Percentiles rank a stretch among this genome's conserved stretches.
These are phyloP conservation scores for Periglandula ipomoeae DNA, from an alignment of 2,329 filamentous ascomycete genomes.

Conservation along the genomic window DNA sequence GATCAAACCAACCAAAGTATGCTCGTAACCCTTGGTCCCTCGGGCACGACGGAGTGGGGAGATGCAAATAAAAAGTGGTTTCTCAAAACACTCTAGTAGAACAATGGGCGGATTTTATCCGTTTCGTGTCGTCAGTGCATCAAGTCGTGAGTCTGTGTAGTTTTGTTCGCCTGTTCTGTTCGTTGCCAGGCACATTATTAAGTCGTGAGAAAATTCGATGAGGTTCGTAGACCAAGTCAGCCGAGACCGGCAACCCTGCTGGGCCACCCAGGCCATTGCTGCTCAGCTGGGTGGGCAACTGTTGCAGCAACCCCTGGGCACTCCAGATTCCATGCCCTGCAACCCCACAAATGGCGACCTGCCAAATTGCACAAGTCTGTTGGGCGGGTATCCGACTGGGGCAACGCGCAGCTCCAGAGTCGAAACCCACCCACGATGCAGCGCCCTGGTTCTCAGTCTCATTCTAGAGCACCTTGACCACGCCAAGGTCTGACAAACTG, in stretches of 20 bases:
- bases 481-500: neutral
- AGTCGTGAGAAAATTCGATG: neutral
- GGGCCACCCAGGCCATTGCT: neutral
- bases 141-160: neutral
- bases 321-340: conserved; percentile 5
- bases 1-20: neutral
- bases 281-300: too few relatives aligned
- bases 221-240: neutral
- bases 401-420: neutral
- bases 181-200: neutral
- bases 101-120: neutral
- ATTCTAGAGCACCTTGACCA: neutral
- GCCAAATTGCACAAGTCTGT: neutral
- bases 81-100: neutral
- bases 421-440: neutral
- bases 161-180: neutral
- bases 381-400: neutral
- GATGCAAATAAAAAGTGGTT: neutral
- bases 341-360: conserved; percentile 9
- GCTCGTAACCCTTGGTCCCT: neutral
- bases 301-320: too few relatives aligned
- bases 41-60: neutral
- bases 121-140: neutral
- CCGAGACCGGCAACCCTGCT: neutral
- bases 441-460: neutral